These are phyloP conservation scores for Cunninghamia lanceolata DNA, from an alignment of 75 land plant species.

Conservation along the genomic window DNA sequence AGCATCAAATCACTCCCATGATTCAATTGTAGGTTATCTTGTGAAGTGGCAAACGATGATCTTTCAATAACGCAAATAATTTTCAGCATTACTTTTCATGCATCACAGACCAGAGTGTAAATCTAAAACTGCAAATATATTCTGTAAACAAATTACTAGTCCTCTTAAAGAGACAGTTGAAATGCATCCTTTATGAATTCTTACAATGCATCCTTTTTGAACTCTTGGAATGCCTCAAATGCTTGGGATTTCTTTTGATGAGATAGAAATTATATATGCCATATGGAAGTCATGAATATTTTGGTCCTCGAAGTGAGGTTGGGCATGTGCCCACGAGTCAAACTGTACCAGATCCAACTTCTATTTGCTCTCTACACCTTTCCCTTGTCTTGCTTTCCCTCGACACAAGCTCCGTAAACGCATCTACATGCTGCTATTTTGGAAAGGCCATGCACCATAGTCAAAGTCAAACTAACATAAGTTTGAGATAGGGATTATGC, in stretches of 20 bases:
- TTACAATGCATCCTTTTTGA: neutral
- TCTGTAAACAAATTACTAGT: neutral
- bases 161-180: neutral
- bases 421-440: neutral
- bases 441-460: neutral
- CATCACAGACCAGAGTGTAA: neutral
- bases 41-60: neutral
- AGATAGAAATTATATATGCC: neutral
- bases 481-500: neutral
- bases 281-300: too few species aligned
- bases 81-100: neutral
- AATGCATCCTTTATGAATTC: neutral
- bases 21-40: neutral
- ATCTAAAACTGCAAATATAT: neutral
- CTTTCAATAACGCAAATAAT: neutral
- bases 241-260: neutral
- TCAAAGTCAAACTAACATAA: neutral
- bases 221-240: neutral
- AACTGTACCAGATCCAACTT: neutral
- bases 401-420: neutral
- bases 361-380: neutral
- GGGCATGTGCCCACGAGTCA: neutral
- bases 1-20: slow-evolving; percentile 2
- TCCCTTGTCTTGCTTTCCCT: neutral
- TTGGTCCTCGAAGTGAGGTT: neutral